These are phyloP conservation scores for Neurospora sp. DNA, from an alignment of 495 filamentous ascomycete genomes.

Conservation along the genomic window DNA sequence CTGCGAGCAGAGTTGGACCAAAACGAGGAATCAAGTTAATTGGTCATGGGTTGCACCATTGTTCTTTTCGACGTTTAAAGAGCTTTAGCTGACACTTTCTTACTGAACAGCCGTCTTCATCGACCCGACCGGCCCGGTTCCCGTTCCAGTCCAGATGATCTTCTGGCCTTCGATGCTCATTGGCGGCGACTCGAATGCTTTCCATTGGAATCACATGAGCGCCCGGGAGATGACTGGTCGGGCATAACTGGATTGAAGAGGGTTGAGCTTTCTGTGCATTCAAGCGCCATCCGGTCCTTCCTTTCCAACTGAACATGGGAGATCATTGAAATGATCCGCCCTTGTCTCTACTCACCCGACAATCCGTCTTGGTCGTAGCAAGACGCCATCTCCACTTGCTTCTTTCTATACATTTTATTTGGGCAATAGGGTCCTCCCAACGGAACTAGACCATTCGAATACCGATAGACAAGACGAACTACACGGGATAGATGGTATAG, in stretches of 20 bases:
- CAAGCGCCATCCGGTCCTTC: neutral
- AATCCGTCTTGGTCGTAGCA: neutral
- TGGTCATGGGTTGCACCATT: neutral
- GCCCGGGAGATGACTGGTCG: neutral
- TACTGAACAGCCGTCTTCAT: neutral
- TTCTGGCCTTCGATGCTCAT: neutral
- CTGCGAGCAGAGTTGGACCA: neutral
- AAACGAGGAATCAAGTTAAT: neutral
- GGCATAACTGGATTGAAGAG: neutral
- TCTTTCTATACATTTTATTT: neutral
- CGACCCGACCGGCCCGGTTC: neutral
- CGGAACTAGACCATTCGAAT: neutral
- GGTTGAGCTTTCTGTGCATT: neutral
- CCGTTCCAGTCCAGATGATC: neutral
- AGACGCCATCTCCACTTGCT: neutral
- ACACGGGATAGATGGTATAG: neutral
- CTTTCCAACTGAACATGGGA: neutral
- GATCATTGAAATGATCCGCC: neutral
- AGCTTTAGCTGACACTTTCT: neutral
- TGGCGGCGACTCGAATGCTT: neutral
- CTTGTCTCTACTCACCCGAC: neutral
- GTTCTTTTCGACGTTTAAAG: neutral
- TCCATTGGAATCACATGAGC: neutral
- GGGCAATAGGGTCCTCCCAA: neutral
- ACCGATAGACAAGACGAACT: neutral